Percentiles rank a stretch among this genome's conserved stretches.
These are phyloP conservation scores for Rhizophagus sp. DNA, from an alignment of 192 early-diverging fungal species.

Conservation along the genomic window DNA sequence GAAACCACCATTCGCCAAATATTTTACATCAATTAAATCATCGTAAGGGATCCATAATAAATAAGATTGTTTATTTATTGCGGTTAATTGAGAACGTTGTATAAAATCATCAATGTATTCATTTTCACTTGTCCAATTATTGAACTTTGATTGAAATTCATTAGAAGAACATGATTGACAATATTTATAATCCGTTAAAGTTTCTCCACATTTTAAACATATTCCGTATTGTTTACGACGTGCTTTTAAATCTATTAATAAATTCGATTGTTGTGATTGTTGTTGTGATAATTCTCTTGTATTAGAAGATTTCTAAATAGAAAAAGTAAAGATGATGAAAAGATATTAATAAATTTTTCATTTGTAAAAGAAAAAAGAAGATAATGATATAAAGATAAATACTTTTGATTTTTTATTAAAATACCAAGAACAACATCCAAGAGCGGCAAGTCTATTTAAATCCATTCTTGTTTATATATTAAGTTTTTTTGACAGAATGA, in stretches of 20 bases:
- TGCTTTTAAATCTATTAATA: neutral
- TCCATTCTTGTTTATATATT: no score
- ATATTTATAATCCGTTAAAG: neutral
- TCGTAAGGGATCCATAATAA: constrained; percentile 23
- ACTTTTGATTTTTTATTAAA: neutral
- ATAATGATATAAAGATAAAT: no score
- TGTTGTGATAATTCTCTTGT: no score
- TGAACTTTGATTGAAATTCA: constrained; percentile 6
- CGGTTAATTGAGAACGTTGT: neutral
- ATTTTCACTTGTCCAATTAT: constrained; percentile 16
- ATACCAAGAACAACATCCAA: neutral
- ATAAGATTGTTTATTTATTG: neutral
- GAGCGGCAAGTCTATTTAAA: neutral
- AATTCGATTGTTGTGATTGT: no score
- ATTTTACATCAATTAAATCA: neutral
- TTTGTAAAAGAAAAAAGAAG: no score
- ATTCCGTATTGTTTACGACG: neutral
- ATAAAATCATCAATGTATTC: constrained; percentile 14
- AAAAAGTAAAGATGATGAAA: no score
- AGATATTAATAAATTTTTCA: no score
- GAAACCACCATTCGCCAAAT: constrained; percentile 11
- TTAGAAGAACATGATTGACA: neutral
- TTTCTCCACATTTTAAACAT: neutral
- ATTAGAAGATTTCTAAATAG: no score
- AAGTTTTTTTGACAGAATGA: no score